These are phyloP conservation scores for Trametes cinnabarina DNA, from an alignment of 768 basidiomycete species.

Conservation along the genomic window DNA sequence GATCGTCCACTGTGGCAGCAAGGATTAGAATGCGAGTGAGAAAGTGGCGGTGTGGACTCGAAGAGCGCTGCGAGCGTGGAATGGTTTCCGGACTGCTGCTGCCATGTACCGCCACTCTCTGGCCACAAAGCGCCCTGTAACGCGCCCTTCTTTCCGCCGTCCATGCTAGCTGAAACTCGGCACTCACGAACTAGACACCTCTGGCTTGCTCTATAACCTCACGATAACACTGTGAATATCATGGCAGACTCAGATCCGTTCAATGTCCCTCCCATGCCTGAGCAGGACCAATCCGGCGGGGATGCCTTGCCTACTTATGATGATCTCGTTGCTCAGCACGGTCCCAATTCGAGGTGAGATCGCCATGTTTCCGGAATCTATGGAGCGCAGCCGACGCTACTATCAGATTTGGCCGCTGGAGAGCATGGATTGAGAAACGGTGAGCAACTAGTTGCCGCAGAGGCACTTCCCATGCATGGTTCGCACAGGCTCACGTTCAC, in stretches of 20 bases:
- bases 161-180: neutral
- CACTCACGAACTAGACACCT: neutral
- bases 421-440: conserved; percentile 88
- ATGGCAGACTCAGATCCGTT: conserved; percentile 11
- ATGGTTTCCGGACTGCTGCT: neutral
- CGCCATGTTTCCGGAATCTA: neutral
- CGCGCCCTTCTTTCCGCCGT: neutral
- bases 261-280: conserved; percentile 28
- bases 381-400: neutral
- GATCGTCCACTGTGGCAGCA: no score
- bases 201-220: neutral
- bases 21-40: neutral
- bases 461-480: conserved; percentile 6
- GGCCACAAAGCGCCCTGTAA: conserved; percentile 5
- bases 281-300: conserved; percentile 42
- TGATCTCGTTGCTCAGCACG: conserved; percentile 71
- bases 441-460: conserved; percentile 26
- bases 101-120: conserved; percentile 8
- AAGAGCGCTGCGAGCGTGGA: conserved; percentile 2
- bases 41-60: neutral
- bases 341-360: conserved; percentile 76
- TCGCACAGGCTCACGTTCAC: neutral
- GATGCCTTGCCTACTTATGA: conserved; percentile 77
- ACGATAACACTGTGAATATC: neutral
- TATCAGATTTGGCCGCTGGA: conserved; percentile 79